phyloP scores from a whole-genome alignment of 345 rosid species.

The Balakata baccata region DNA sequence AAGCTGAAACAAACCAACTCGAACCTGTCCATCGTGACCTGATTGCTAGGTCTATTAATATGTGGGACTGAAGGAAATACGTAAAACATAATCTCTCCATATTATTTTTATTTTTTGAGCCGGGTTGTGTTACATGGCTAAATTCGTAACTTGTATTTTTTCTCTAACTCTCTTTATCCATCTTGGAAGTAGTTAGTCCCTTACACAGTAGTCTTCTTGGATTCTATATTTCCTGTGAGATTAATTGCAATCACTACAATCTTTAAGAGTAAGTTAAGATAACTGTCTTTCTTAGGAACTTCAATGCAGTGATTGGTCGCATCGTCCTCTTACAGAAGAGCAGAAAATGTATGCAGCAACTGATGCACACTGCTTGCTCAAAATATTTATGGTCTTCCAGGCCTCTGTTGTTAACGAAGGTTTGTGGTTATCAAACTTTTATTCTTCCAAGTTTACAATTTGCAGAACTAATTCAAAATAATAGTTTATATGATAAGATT shows the following conservation, averaged over 20 bases:
- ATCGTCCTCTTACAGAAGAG: conserved; percentile 87
- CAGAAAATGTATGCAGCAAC: conserved; percentile 81
- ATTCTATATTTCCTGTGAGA: conserved; percentile 18
- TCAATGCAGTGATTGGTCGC: conserved; percentile 99
- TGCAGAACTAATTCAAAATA: not conserved
- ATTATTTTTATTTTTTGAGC: not conserved
- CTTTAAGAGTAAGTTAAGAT: conserved; percentile 23
- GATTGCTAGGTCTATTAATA: no score
- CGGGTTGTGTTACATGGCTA: not conserved
- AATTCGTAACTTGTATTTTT: not conserved
- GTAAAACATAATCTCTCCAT: not conserved
- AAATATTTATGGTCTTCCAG: conserved; percentile 54
- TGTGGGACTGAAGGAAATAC: no score
- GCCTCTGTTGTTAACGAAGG: conserved; percentile 53
- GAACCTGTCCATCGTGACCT: no score
- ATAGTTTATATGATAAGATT: conserved; percentile 1
- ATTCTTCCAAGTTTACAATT: not conserved
- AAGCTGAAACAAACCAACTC: no score
- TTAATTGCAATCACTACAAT: conserved; percentile 20
- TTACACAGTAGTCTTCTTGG: not conserved
- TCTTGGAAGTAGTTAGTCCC: not conserved
- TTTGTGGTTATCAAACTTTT: conserved; percentile 26
- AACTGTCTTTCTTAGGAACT: conserved; percentile 63
- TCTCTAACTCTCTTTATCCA: not conserved
- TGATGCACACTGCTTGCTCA: conserved; percentile 88